Conservation (phyloP, 1,284 basidiomycete genomes). For the Pterula multifida region DNA sequence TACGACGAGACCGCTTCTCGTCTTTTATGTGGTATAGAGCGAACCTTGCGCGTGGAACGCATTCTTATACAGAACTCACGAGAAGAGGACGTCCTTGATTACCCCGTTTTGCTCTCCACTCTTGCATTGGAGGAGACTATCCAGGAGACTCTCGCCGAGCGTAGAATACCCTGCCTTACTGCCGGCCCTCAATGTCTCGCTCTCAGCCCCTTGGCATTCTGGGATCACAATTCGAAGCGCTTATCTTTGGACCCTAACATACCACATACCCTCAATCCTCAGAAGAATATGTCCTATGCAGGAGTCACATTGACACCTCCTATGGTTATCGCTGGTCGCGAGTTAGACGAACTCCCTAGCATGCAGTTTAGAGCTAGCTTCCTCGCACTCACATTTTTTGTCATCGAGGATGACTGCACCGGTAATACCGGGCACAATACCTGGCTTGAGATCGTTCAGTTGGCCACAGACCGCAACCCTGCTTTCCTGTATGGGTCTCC, state of each 20-base stretch:
- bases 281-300: constrained; percentile 39
- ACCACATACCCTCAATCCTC: constrained; percentile 39
- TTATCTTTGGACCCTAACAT: constrained; percentile 45
- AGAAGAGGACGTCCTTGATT: constrained; percentile 45
- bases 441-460: constrained; percentile 50
- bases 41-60: constrained; percentile 70
- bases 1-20: constrained; percentile 61
- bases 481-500: constrained; percentile 28
- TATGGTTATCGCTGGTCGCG: constrained; percentile 68
- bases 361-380: constrained; percentile 47
- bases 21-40: constrained; percentile 59
- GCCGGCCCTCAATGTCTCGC: constrained; percentile 47
- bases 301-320: constrained; percentile 53
- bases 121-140: constrained; percentile 52
- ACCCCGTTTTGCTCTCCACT: constrained; percentile 47
- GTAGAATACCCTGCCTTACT: constrained; percentile 38
- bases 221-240: constrained; percentile 46
- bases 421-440: constrained; percentile 44
- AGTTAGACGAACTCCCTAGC: constrained; percentile 36
- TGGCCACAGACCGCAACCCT: constrained; percentile 28
- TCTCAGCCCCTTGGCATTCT: constrained; percentile 63
- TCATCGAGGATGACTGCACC: constrained; percentile 60
- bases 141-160: constrained; percentile 27
- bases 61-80: constrained; percentile 53
- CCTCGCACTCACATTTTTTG: constrained; percentile 69